Percentiles rank a stretch among this genome's conserved stretches.
phyloP scores from a whole-genome alignment of 495 filamentous ascomycete species.

The Neurospora sp. region DNA sequence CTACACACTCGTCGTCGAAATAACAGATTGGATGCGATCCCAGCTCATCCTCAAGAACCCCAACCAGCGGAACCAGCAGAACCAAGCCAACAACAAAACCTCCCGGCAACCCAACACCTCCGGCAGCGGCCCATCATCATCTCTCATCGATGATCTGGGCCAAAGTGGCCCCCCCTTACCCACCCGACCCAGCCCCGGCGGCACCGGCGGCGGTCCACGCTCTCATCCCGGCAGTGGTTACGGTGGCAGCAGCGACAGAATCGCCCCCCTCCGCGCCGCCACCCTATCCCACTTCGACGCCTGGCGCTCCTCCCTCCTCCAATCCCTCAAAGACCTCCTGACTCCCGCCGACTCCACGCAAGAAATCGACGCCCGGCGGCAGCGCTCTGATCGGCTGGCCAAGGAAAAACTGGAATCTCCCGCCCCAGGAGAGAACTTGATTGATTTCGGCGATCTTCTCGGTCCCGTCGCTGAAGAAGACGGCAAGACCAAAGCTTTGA shows the following conservation, averaged over 20 bases:
- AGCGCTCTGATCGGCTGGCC: constrained; percentile 20
- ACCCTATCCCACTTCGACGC: constrained; percentile 31
- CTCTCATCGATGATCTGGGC: neutral
- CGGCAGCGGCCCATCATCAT: constrained; percentile 1
- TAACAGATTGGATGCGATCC: constrained; percentile 30
- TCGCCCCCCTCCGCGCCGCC: constrained; percentile 22
- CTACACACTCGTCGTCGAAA: constrained; percentile 29
- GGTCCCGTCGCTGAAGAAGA: constrained; percentile 2
- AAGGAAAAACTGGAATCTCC: constrained; percentile 6
- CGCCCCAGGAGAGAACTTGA: constrained; percentile 15
- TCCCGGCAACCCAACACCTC: neutral
- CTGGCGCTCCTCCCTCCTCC: constrained; percentile 27
- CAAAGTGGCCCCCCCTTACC: constrained; percentile 1
- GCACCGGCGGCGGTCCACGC: neutral
- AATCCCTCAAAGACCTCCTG: constrained; percentile 28
- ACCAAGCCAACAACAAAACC: neutral
- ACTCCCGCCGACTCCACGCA: constrained; percentile 24
- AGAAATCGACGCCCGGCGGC: constrained; percentile 26
- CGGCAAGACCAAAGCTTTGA: neutral
- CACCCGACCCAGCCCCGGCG: neutral
- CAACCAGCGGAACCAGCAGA: neutral
- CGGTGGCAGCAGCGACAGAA: no score
- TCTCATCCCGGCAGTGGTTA: no score
- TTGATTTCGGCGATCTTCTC: constrained; percentile 17
- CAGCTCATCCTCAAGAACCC: constrained; percentile 23